Evolutionary conservation across 75 land plant species (phyloP).

Genomic region (Pinus tabuliformis): DNA sequence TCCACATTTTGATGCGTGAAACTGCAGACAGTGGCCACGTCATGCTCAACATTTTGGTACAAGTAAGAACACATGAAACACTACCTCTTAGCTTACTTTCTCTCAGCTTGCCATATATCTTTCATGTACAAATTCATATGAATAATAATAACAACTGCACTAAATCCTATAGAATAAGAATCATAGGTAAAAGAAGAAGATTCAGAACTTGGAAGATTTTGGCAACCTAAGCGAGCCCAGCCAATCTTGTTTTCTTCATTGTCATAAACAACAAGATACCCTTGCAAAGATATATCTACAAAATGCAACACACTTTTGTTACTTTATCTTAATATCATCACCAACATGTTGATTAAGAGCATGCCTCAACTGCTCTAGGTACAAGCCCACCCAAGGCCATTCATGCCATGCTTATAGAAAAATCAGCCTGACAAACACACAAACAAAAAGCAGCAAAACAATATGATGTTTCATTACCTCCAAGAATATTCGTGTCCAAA

Average conservation of each 20-base stretch:
- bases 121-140: not conserved
- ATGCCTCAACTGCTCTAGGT: not conserved
- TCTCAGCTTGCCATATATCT: not conserved
- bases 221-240: slow-evolving; percentile 64
- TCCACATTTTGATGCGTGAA: no score
- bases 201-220: slow-evolving; percentile 39
- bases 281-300: slow-evolving; percentile 87
- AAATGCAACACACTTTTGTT: slow-evolving; percentile 5
- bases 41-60: no score
- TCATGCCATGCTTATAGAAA: not conserved
- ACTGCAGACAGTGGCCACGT: no score
- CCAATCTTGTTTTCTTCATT: slow-evolving; percentile 73
- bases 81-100: no score
- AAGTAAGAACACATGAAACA: no score
- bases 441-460: not conserved
- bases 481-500: slow-evolving; percentile 56
- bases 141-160: not conserved
- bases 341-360: not conserved
- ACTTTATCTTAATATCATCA: not conserved
- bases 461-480: slow-evolving; percentile 46
- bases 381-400: not conserved
- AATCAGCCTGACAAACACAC: not conserved
- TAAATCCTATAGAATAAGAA: not conserved
- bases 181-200: not conserved
- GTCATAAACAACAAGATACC: slow-evolving; percentile 71